Evolutionary conservation across 345 rosid species (phyloP).

Genomic region (Citrus hindsii): DNA sequence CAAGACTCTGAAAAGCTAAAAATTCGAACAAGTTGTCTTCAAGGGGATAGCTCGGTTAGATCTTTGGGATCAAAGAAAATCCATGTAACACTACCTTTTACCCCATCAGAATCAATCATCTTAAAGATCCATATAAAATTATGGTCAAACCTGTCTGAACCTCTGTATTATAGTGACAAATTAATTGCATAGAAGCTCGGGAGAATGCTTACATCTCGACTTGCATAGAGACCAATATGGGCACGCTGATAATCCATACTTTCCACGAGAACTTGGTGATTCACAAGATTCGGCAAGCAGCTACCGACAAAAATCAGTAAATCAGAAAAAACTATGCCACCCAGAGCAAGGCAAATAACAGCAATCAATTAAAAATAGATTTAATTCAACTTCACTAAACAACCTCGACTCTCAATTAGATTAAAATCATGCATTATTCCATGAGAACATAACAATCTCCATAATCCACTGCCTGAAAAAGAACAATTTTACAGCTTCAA

Average conservation of each 20-base stretch:
- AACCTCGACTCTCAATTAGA: not conserved
- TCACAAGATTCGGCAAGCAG: slow-evolving; percentile 84
- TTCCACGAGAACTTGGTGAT: slow-evolving; percentile 78
- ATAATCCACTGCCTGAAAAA: not conserved
- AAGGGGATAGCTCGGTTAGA: not conserved
- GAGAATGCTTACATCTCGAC: slow-evolving; percentile 68
- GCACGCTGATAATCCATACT: slow-evolving; percentile 81
- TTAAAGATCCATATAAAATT: not conserved
- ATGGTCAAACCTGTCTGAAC: not conserved
- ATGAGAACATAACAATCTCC: not conserved
- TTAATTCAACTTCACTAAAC: not conserved
- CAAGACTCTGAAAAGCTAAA: not conserved
- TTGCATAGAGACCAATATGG: slow-evolving; percentile 91
- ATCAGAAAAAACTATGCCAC: slow-evolving; percentile 1
- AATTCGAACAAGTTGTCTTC: not conserved
- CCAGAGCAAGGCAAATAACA: slow-evolving; percentile 7
- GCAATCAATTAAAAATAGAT: not conserved
- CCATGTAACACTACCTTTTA: not conserved
- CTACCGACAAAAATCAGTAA: slow-evolving; percentile 35
- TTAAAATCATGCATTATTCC: not conserved
- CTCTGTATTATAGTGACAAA: not conserved
- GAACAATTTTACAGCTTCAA: not conserved
- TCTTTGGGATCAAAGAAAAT: not conserved
- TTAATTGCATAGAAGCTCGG: not conserved
- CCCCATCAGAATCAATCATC: not conserved